A percentile compares a stretch with the other conserved stretches of the same genome.
Evolutionary conservation across 1,139 yeast species (phyloP).

Genomic region (Ogataea hybrid): DNA sequence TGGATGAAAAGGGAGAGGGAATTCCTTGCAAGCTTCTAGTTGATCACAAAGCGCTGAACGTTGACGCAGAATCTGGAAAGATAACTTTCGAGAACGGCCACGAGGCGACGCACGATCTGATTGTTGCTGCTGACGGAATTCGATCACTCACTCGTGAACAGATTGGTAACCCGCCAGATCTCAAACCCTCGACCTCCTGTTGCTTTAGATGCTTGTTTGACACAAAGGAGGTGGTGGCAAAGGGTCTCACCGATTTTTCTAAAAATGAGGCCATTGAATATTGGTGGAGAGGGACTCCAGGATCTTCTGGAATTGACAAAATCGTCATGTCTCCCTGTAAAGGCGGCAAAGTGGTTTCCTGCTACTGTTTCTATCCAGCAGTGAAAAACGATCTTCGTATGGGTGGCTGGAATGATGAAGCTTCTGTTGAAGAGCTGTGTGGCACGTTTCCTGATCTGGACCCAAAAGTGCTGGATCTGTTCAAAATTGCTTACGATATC

Average conservation of each 20-base stretch:
- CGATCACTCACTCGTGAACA: conserved; percentile 25
- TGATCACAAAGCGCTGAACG: conserved; percentile 24
- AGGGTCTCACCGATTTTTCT: conserved; percentile 26
- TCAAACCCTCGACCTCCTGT: conserved; percentile 23
- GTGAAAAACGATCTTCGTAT: conserved; percentile 15
- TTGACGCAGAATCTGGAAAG: conserved; percentile 23
- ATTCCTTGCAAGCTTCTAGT: conserved; percentile 22
- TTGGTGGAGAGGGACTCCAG: conserved; percentile 28
- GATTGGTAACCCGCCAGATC: conserved; percentile 24
- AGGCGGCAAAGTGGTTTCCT: conserved; percentile 31
- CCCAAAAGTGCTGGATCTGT: conserved; percentile 27
- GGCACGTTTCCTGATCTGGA: conserved; percentile 28
- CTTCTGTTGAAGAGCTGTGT: conserved; percentile 26
- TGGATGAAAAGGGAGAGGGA: conserved; percentile 22
- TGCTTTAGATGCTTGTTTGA: conserved; percentile 31
- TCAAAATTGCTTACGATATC: conserved; percentile 33
- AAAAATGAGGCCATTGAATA: conserved; percentile 34
- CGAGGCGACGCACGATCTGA: conserved; percentile 20
- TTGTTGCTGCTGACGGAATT: conserved; percentile 30
- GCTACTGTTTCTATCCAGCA: conserved; percentile 33
- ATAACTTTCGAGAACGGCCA: conserved; percentile 25
- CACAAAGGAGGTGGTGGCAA: conserved; percentile 23
- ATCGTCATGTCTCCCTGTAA: conserved; percentile 34
- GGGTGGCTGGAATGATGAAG: conserved; percentile 31
- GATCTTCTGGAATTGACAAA: conserved; percentile 29